Evolutionary conservation across 805 yeast genomes (phyloP).

Genomic region (Huiozyma sinensis): DNA sequence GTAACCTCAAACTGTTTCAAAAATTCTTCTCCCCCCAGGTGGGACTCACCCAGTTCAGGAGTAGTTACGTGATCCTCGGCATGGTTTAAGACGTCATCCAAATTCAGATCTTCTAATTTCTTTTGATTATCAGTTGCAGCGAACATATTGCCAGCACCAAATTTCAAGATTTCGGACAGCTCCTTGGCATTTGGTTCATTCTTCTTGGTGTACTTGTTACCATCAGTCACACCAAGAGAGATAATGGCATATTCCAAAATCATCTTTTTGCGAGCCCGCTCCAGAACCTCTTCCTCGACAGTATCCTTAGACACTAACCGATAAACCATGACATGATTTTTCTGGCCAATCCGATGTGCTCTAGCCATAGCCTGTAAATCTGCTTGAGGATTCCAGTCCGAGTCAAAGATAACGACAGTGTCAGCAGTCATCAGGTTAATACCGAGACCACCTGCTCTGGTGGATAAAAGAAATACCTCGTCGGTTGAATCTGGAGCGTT

Average conservation of each 20-base stretch:
- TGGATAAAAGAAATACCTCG: slow-evolving; percentile 78
- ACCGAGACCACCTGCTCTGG: slow-evolving; percentile 99
- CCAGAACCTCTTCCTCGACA: slow-evolving; percentile 94
- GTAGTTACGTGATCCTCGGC: slow-evolving; percentile 97
- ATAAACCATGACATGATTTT: slow-evolving; percentile 94
- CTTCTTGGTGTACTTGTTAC: slow-evolving; percentile 37
- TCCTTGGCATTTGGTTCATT: slow-evolving; percentile 77
- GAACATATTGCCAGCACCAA: slow-evolving; percentile 98
- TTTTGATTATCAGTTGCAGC: slow-evolving; percentile 90
- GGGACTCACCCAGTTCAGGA: slow-evolving; percentile 95
- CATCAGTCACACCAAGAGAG: slow-evolving; percentile 87
- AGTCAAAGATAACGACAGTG: slow-evolving; percentile 93
- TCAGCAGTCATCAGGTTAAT: slow-evolving; percentile 98
- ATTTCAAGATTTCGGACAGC: slow-evolving; percentile 83
- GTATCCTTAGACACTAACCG: slow-evolving; percentile 97
- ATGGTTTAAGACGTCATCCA: slow-evolving; percentile 90
- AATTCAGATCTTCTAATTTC: slow-evolving; percentile 86
- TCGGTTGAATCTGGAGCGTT: slow-evolving; percentile 90
- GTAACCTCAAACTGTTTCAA: slow-evolving; percentile 96
- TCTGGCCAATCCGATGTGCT: slow-evolving; percentile 99
- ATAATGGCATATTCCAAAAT: slow-evolving; percentile 95
- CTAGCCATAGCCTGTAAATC: slow-evolving; percentile 99
- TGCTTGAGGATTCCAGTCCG: slow-evolving; percentile 99
- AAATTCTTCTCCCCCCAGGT: slow-evolving; percentile 96
- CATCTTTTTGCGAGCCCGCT: slow-evolving; percentile 96